phyloP scores from a whole-genome alignment of 2,329 filamentous ascomycete species.

The Talaromyces sp. region DNA sequence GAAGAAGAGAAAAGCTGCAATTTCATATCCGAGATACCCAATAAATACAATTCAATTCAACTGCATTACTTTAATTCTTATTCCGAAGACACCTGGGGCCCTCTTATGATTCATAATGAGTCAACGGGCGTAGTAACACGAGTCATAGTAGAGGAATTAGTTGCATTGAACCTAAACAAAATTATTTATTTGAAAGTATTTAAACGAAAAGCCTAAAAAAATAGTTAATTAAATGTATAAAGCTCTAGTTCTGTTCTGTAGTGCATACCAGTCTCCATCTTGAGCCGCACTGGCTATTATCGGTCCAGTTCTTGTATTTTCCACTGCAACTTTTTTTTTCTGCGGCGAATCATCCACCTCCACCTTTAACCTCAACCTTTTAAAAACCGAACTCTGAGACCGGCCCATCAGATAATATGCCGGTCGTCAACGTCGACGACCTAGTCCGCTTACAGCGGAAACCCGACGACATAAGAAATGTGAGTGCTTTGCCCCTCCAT shows the following conservation, averaged over 20 bases:
- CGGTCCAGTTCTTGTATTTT: slow-evolving; percentile 6
- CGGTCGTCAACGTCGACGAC: slow-evolving; percentile 86
- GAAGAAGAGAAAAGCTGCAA: neutral
- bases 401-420: slow-evolving; percentile 64
- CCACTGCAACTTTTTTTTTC: slow-evolving; percentile 28
- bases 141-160: neutral
- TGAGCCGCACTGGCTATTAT: neutral
- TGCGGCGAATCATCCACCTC: slow-evolving; percentile 15
- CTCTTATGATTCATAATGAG: slow-evolving; percentile 9
- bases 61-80: neutral
- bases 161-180: neutral
- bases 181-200: neutral
- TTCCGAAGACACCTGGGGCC: neutral
- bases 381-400: slow-evolving; percentile 13
- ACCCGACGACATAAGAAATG: slow-evolving; percentile 88
- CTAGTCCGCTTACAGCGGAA: slow-evolving; percentile 86
- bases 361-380: slow-evolving; percentile 14
- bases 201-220: neutral
- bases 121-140: slow-evolving; percentile 3
- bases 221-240: neutral
- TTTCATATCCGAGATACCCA: too few species aligned
- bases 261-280: neutral
- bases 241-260: neutral
- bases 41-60: neutral
- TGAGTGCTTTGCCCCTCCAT: slow-evolving; percentile 53